Conservation (phyloP, 345 rosid genomes). For the Salix viminalis region DNA sequence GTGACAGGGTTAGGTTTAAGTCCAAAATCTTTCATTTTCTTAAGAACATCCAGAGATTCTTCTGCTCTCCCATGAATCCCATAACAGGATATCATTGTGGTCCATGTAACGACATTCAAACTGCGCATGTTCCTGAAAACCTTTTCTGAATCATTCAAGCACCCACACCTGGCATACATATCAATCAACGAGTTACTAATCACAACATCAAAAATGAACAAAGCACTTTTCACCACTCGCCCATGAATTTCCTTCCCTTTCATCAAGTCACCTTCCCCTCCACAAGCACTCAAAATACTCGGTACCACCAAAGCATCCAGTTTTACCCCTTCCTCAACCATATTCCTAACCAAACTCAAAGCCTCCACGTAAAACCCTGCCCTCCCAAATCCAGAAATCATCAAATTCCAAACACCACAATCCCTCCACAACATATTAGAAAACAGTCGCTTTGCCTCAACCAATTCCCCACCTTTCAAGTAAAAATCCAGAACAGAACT, state of each 20-base stretch:
- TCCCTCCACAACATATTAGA: slow-evolving; percentile 16
- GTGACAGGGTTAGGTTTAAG: slow-evolving; percentile 20
- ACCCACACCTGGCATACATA: slow-evolving; percentile 21
- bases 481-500: slow-evolving; percentile 25
- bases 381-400: slow-evolving; percentile 22
- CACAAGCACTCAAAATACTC: slow-evolving; percentile 17
- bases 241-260: slow-evolving; percentile 24
- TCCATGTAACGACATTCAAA: slow-evolving; percentile 16
- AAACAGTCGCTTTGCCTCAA: slow-evolving; percentile 15
- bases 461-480: slow-evolving; percentile 13
- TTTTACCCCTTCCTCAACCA: slow-evolving; percentile 8
- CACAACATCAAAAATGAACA: slow-evolving; percentile 11
- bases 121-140: slow-evolving; percentile 14
- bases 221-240: slow-evolving; percentile 7
- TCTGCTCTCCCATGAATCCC: slow-evolving; percentile 24
- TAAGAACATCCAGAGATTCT: slow-evolving; percentile 5
- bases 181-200: slow-evolving; percentile 22
- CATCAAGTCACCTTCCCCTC: slow-evolving; percentile 23
- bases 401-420: slow-evolving; percentile 23
- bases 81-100: slow-evolving; percentile 22
- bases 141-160: slow-evolving; percentile 15
- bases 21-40: slow-evolving; percentile 16
- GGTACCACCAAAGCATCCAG: slow-evolving; percentile 15
- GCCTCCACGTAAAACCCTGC: slow-evolving; percentile 22
- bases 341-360: slow-evolving; percentile 7